phyloP scores from a whole-genome alignment of 768 basidiomycete genomes.

The Solioccasus polychromus region DNA sequence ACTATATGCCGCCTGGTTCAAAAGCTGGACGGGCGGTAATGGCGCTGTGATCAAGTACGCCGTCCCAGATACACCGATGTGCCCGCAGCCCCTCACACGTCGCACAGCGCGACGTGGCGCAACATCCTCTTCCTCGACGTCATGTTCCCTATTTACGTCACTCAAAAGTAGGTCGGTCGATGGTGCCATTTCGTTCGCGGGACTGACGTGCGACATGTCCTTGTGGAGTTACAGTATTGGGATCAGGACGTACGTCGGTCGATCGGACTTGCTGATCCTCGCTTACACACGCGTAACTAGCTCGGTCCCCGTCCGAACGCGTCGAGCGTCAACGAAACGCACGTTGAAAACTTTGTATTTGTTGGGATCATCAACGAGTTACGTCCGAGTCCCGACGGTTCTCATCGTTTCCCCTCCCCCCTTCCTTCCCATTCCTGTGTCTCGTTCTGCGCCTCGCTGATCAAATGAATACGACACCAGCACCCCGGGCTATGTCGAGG shows the following conservation, averaged over 20 bases:
- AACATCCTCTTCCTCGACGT: constrained; percentile 53
- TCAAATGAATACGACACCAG: too few species aligned
- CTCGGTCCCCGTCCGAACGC: constrained; percentile 44
- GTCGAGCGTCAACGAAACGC: constrained; percentile 49
- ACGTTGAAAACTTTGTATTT: constrained; percentile 56
- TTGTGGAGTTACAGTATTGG: constrained; percentile 56
- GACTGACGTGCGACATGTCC: neutral
- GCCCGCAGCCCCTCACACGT: too few species aligned
- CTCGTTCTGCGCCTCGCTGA: too few species aligned
- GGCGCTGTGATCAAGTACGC: constrained; percentile 54
- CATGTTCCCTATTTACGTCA: constrained; percentile 57
- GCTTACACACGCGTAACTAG: too few species aligned
- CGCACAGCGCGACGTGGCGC: constrained; percentile 56
- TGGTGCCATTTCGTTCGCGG: too few species aligned
- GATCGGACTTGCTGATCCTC: neutral
- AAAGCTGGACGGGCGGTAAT: constrained; percentile 65
- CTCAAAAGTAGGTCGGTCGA: constrained; percentile 51
- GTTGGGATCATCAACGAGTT: constrained; percentile 50
- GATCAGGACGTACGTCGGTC: constrained; percentile 47
- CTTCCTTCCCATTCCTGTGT: too few species aligned
- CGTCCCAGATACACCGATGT: too few species aligned
- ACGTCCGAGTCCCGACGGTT: too few species aligned
- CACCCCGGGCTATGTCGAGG: constrained; percentile 49
- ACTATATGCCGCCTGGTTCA: constrained; percentile 61
- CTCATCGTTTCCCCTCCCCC: too few species aligned